Evolutionary conservation across 768 basidiomycete species (phyloP).

Genomic region (Asterophora parasitica): DNA sequence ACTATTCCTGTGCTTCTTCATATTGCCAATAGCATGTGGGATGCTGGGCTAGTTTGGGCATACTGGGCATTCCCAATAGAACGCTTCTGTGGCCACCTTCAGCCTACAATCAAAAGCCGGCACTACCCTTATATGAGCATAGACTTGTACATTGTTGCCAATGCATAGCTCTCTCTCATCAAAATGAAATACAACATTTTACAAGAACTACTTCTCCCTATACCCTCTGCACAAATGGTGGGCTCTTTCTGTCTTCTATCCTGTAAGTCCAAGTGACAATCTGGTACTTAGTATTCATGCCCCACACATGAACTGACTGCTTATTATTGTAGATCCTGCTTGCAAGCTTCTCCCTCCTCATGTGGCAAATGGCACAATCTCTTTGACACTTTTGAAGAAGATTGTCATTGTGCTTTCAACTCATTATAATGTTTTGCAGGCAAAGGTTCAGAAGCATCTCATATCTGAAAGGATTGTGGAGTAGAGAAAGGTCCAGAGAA

Average conservation of each 20-base stretch:
- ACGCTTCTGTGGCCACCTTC: slow-evolving; percentile 29
- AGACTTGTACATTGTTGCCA: slow-evolving; percentile 21
- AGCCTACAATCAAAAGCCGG: slow-evolving; percentile 23
- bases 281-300: too few species aligned
- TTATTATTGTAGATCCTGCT: slow-evolving; percentile 20
- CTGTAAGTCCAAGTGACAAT: too few species aligned
- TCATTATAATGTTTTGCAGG: slow-evolving; percentile 4
- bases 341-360: slow-evolving; percentile 25
- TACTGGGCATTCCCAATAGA: slow-evolving; percentile 38
- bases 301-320: too few species aligned
- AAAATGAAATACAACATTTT: slow-evolving; percentile 21
- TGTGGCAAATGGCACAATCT: not conserved
- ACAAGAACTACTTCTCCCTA: slow-evolving; percentile 19
- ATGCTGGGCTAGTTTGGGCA: slow-evolving; percentile 31
- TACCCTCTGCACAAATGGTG: not conserved
- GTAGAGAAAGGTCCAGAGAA: slow-evolving; percentile 23
- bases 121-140: slow-evolving; percentile 28
- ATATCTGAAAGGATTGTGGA: slow-evolving; percentile 10
- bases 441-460: slow-evolving; percentile 10
- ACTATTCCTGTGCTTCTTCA: slow-evolving; percentile 32
- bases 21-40: slow-evolving; percentile 26
- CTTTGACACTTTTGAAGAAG: slow-evolving; percentile 7
- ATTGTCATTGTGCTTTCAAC: slow-evolving; percentile 21
- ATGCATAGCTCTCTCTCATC: slow-evolving; percentile 29
- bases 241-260: too few species aligned